Percentiles rank a stretch among this genome's conserved stretches.
Conservation (phyloP, 495 filamentous ascomycete genomes). For the Bacidia rubella region DNA sequence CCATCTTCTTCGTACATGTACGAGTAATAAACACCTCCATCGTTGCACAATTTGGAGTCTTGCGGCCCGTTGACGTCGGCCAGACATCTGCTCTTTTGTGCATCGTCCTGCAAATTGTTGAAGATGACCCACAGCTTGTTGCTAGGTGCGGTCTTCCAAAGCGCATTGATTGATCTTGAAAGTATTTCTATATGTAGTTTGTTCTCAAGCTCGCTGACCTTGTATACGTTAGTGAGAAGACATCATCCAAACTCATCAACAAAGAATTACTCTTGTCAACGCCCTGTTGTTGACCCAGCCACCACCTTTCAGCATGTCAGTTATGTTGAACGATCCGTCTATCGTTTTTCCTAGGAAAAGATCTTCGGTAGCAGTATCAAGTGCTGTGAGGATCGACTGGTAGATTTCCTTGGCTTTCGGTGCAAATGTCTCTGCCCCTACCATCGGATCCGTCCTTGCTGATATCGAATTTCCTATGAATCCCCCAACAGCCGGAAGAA, state of each 20-base stretch:
- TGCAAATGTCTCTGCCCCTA: not conserved
- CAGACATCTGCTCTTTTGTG: not conserved
- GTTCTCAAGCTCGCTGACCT: not conserved
- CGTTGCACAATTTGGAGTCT: conserved; percentile 1
- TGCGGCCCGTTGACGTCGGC: not conserved
- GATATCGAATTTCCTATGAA: conserved; percentile 1
- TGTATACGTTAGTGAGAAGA: too few species aligned
- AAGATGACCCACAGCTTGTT: conserved; percentile 10
- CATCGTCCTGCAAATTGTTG: conserved; percentile 3
- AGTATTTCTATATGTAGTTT: conserved; percentile 1
- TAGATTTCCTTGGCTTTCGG: not conserved
- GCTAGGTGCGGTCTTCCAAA: conserved; percentile 4
- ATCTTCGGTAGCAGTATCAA: not conserved
- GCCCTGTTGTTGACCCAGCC: not conserved
- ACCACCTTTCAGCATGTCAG: conserved; percentile 5
- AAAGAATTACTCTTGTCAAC: too few species aligned
- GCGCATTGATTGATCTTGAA: conserved; percentile 1
- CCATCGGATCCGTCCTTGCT: not conserved
- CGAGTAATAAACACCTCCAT: conserved; percentile 7
- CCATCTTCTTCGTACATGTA: conserved; percentile 3
- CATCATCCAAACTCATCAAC: too few species aligned
- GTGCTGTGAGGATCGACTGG: not conserved
- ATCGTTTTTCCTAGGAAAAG: conserved; percentile 1
- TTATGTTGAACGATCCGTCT: not conserved
- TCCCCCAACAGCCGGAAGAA: not conserved